These are phyloP conservation scores for Zasmidium citrigriseum DNA, from an alignment of 2,329 filamentous ascomycete species.

Conservation along the genomic window DNA sequence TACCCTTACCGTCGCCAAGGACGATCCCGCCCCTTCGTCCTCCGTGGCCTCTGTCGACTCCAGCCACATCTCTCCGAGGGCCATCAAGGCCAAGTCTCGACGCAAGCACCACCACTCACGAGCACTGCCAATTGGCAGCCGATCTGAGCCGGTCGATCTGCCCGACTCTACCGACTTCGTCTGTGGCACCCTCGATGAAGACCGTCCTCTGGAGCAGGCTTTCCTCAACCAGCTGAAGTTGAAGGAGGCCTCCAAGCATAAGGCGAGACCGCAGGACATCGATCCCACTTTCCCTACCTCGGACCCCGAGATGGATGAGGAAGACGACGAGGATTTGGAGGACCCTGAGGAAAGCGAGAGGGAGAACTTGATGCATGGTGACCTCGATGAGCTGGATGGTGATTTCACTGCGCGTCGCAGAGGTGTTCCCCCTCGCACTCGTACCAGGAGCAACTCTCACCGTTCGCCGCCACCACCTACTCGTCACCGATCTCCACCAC, in stretches of 20 bases:
- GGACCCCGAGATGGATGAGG: constrained; percentile 81
- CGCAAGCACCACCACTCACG: constrained; percentile 15
- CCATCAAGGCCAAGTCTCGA: constrained; percentile 12
- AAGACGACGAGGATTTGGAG: constrained; percentile 66
- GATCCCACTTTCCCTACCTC: constrained; percentile 97
- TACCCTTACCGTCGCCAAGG: constrained; percentile 41
- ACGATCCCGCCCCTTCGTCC: constrained; percentile 53
- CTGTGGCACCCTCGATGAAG: constrained; percentile 96
- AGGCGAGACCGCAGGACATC: constrained; percentile 88
- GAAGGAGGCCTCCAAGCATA: constrained; percentile 77
- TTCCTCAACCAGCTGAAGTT: constrained; percentile 84
- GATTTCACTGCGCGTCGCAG: constrained; percentile 38
- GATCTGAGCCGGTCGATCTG: constrained; percentile 63
- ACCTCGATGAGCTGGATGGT: constrained; percentile 35
- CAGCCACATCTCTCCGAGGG: constrained; percentile 14
- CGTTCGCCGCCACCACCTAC: constrained; percentile 36
- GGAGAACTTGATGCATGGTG: constrained; percentile 65
- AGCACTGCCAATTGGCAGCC: constrained; percentile 42
- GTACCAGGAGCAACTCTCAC: constrained; percentile 19
- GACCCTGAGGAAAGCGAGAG: constrained; percentile 63
- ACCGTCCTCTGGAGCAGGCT: constrained; percentile 88
- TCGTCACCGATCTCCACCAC: constrained; percentile 40
- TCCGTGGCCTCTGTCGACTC: constrained; percentile 54
- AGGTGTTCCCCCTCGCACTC: constrained; percentile 34
- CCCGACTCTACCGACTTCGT: constrained; percentile 98